Evolutionary conservation across 2,329 filamentous ascomycete genomes (phyloP).

Genomic region (Thielaviopsis euricoi): DNA sequence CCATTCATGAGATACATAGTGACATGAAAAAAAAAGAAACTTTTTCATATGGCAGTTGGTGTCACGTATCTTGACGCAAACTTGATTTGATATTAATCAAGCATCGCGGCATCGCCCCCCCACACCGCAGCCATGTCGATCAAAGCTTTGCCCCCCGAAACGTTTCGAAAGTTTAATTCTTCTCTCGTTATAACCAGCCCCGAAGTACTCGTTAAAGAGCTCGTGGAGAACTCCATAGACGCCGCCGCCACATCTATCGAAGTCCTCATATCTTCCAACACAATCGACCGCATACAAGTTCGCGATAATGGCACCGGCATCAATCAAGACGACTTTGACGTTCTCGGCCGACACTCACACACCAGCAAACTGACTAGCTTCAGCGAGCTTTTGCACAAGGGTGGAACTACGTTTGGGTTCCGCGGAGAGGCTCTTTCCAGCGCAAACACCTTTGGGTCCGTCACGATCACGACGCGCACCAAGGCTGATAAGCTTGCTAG

Average conservation of each 20-base stretch:
- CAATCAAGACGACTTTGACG: slow-evolving; percentile 38
- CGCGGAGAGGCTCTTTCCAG: slow-evolving; percentile 58
- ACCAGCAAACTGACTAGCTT: slow-evolving; percentile 59
- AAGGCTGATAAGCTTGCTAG: slow-evolving; percentile 42
- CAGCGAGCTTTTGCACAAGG: slow-evolving; percentile 40
- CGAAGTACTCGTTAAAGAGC: slow-evolving; percentile 52
- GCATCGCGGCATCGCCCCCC: not conserved
- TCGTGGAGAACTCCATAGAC: slow-evolving; percentile 63
- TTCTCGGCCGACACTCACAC: slow-evolving; percentile 48
- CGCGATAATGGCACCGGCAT: slow-evolving; percentile 63
- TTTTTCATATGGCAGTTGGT: not conserved
- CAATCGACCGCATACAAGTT: slow-evolving; percentile 52
- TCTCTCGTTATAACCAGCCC: slow-evolving; percentile 43
- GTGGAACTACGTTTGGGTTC: slow-evolving; percentile 51
- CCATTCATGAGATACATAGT: not conserved
- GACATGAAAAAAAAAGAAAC: not conserved
- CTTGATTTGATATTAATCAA: too few relatives aligned
- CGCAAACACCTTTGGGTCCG: slow-evolving; percentile 39
- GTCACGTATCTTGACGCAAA: too few relatives aligned
- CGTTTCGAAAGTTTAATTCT: slow-evolving; percentile 42
- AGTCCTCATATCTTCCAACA: slow-evolving; percentile 46
- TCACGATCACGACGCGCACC: slow-evolving; percentile 48
- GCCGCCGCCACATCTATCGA: slow-evolving; percentile 50
- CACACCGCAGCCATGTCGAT: slow-evolving; percentile 28
- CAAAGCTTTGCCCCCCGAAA: slow-evolving; percentile 28